Conservation (phyloP, 164 flowering plant genomes). For the Macadamia integrifolia region DNA sequence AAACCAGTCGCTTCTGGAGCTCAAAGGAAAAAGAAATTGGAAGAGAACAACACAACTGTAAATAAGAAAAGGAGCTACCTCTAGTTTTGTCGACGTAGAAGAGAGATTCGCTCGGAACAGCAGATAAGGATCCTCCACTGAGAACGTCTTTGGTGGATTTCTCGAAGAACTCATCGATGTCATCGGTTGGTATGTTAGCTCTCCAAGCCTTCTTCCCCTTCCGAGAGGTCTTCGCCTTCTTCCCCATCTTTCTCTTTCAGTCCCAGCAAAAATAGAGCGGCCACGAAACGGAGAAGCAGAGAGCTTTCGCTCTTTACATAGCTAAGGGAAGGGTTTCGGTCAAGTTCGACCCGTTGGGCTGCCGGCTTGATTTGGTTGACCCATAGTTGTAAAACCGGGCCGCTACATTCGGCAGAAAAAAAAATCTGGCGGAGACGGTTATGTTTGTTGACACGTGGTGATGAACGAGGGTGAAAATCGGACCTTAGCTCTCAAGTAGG, state of each 20-base stretch:
- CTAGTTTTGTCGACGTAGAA: slow-evolving; percentile 75
- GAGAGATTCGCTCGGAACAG: slow-evolving; percentile 61
- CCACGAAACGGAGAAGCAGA: background rate
- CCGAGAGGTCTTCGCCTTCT: slow-evolving; percentile 61
- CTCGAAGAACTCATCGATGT: slow-evolving; percentile 41
- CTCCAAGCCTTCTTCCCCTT: slow-evolving; percentile 60
- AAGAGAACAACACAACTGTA: background rate
- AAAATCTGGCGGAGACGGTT: too few relatives aligned
- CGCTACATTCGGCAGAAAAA: too few relatives aligned
- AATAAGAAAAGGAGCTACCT: slow-evolving; percentile 34
- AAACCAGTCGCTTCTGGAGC: background rate
- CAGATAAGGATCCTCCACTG: slow-evolving; percentile 72
- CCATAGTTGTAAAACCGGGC: too few relatives aligned
- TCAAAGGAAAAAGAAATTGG: background rate
- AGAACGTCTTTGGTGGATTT: slow-evolving; percentile 86
- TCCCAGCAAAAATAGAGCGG: too few relatives aligned
- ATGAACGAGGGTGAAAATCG: too few relatives aligned
- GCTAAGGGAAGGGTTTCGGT: too few relatives aligned
- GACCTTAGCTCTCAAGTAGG: too few relatives aligned
- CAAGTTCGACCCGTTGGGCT: too few relatives aligned
- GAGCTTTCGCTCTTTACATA: too few relatives aligned
- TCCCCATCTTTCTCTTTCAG: slow-evolving; percentile 45
- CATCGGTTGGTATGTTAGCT: slow-evolving; percentile 21
- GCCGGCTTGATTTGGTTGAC: too few relatives aligned
- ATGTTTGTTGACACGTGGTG: too few relatives aligned